A percentile compares a stretch with the other conserved stretches of the same genome.
Conservation (phyloP, 1,284 basidiomycete genomes). For the Pascua sp. region DNA sequence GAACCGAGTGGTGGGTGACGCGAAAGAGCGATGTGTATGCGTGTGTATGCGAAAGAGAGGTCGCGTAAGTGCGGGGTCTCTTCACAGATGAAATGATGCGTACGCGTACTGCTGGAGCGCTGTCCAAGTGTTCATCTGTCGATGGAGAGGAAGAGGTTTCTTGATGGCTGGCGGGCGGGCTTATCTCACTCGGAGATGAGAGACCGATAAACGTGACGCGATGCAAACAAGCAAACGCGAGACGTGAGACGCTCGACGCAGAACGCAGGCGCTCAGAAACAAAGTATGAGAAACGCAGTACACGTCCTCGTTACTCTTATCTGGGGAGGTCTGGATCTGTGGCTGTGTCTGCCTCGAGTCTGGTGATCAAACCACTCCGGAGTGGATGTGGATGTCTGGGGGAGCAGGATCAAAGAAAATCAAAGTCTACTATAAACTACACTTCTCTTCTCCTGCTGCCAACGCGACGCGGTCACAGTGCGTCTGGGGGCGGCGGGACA, state of each 20-base stretch:
- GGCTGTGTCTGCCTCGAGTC: background rate
- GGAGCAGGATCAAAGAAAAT: too few relatives aligned
- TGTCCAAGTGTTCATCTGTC: conserved; percentile 11
- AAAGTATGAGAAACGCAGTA: background rate
- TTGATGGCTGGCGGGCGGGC: background rate
- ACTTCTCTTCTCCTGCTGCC: too few relatives aligned
- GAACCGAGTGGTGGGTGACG: background rate
- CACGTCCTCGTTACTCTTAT: background rate
- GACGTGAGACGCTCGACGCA: background rate
- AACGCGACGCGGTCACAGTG: too few relatives aligned
- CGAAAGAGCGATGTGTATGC: background rate
- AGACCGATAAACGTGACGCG: background rate
- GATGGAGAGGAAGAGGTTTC: background rate
- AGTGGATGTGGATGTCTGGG: background rate
- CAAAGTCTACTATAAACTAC: background rate
- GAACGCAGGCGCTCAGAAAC: background rate
- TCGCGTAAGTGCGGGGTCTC: background rate
- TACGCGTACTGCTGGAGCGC: conserved; percentile 18
- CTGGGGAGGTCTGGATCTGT: too few relatives aligned
- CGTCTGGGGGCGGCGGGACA: too few relatives aligned
- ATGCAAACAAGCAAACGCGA: conserved; percentile 3
- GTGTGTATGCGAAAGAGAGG: conserved; percentile 6
- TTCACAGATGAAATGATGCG: conserved; percentile 12
- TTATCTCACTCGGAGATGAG: background rate
- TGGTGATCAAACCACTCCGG: background rate